phyloP scores from a whole-genome alignment of 345 rosid species.

The Salix exigua region DNA sequence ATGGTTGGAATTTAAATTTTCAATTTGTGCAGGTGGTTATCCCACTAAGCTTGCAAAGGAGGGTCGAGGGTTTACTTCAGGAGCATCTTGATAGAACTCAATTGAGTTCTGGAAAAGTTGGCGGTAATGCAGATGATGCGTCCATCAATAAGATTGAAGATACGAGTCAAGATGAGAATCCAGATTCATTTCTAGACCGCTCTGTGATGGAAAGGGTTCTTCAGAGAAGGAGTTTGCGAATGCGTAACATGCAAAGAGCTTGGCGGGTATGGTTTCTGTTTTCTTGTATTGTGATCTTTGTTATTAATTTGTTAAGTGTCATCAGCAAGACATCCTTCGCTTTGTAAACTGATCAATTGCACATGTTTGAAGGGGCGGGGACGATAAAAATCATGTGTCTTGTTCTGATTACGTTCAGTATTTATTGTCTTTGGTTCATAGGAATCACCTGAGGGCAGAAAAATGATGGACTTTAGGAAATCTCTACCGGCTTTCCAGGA shows the following conservation, averaged over 20 bases:
- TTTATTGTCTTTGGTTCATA: slow-evolving; percentile 18
- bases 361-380: background rate
- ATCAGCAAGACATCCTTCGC: background rate
- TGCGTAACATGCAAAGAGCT: slow-evolving; percentile 89
- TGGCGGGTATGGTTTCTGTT: slow-evolving; percentile 54
- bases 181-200: slow-evolving; percentile 59
- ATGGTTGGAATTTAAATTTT: slow-evolving; percentile 12
- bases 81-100: slow-evolving; percentile 82
- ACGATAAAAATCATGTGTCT: background rate
- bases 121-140: slow-evolving; percentile 28
- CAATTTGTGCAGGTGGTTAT: slow-evolving; percentile 58
- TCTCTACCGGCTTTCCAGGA: slow-evolving; percentile 87
- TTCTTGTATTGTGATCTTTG: background rate
- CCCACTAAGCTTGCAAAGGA: slow-evolving; percentile 85
- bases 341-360: background rate
- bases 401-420: background rate
- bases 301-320: background rate
- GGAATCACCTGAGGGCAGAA: slow-evolving; percentile 94
- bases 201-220: slow-evolving; percentile 98
- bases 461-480: slow-evolving; percentile 72
- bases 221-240: slow-evolving; percentile 83
- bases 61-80: slow-evolving; percentile 90
- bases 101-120: slow-evolving; percentile 46
- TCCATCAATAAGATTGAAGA: slow-evolving; percentile 43
- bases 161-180: slow-evolving; percentile 38